A percentile compares a stretch with the other conserved stretches of the same genome.
Evolutionary conservation across 345 rosid genomes (phyloP).

Genomic region (Eucalyptus regnans): DNA sequence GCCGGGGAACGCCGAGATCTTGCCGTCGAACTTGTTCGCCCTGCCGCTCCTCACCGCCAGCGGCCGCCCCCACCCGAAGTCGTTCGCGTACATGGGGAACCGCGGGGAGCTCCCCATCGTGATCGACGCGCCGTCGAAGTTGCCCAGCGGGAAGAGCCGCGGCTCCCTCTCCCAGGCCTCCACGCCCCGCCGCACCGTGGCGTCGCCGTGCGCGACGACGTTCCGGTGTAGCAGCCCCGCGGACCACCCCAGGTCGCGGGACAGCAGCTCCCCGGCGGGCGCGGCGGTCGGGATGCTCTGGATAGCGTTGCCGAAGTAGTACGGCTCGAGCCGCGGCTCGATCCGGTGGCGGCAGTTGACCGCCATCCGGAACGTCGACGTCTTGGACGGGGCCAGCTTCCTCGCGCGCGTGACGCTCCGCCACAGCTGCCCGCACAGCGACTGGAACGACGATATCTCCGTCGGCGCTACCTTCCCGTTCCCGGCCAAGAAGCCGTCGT

Average conservation of each 20-base stretch:
- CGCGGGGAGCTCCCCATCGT: constrained; percentile 99
- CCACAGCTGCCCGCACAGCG: constrained; percentile 84
- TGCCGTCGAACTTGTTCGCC: constrained; percentile 94
- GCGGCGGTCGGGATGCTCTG: constrained; percentile 86
- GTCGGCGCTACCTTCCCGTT: constrained; percentile 29
- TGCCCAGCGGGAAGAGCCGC: constrained; percentile 81
- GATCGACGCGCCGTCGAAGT: constrained; percentile 87
- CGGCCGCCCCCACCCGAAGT: constrained; percentile 96
- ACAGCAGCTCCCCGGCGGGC: constrained; percentile 37
- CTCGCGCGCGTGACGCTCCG: constrained; percentile 78
- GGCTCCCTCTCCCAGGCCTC: constrained; percentile 74
- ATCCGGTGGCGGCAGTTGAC: constrained; percentile 91
- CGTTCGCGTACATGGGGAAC: constrained; percentile 91
- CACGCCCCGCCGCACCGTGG: constrained; percentile 56
- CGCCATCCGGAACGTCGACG: constrained; percentile 90
- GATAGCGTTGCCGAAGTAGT: constrained; percentile 91
- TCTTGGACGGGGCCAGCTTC: constrained; percentile 33
- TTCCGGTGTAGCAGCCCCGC: constrained; percentile 59
- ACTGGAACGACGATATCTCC: constrained; percentile 90
- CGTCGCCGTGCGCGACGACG: constrained; percentile 65
- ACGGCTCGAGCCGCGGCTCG: constrained; percentile 51
- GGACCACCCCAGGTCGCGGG: constrained; percentile 48
- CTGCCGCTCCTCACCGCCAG: constrained; percentile 84
- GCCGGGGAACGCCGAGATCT: constrained; percentile 86
- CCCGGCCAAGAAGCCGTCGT: constrained; percentile 37